Evolutionary conservation across 768 basidiomycete species (phyloP).

Genomic region (Polyporus arcularius): DNA sequence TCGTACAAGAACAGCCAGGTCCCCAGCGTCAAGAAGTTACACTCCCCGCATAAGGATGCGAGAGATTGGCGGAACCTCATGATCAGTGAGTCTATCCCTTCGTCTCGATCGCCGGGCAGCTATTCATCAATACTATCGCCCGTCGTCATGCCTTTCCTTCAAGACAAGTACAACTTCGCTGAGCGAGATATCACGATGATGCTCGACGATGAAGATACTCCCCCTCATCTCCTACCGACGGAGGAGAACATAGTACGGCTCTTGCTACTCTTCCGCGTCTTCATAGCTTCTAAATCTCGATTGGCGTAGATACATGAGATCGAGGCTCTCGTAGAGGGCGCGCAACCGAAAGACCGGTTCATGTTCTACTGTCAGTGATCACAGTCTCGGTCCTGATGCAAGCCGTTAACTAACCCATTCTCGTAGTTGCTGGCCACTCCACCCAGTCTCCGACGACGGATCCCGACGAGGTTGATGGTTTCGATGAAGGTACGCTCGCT

Average conservation of each 20-base stretch:
- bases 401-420: not conserved
- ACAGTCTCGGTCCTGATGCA: not conserved
- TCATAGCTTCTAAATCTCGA: not conserved
- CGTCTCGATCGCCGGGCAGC: not conserved
- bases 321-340: conserved; percentile 10
- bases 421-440: conserved; percentile 10
- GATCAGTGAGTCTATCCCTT: conserved; percentile 1
- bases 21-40: not conserved
- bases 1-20: not conserved
- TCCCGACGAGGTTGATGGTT: conserved; percentile 9
- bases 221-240: conserved; percentile 7
- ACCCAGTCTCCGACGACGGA: conserved; percentile 1
- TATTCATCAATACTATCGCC: no score
- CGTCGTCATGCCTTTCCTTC: not conserved
- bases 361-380: conserved; percentile 21
- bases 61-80: conserved; percentile 2
- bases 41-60: conserved; percentile 8
- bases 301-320: conserved; percentile 15
- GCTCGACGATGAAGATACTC: conserved; percentile 14
- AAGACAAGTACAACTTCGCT: conserved; percentile 1
- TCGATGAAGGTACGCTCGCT: conserved; percentile 7
- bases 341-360: conserved; percentile 15
- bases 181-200: conserved; percentile 13
- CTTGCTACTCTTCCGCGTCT: no score
- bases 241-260: conserved; percentile 16